Conservation (phyloP, 768 basidiomycete species). For the Termitomyces sp. region DNA sequence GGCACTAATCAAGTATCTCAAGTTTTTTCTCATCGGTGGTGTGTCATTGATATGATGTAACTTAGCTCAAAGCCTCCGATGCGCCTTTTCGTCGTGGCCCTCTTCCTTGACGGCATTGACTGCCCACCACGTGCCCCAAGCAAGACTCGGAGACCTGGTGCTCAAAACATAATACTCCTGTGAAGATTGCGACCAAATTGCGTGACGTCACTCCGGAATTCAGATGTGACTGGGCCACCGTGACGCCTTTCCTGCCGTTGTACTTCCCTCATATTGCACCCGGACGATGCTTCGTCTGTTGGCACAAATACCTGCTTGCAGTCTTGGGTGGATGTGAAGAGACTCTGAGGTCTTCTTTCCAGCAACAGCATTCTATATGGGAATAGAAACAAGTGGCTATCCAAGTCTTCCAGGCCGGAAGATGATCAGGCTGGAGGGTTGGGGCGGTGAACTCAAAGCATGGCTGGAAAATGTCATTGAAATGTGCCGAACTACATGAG, state of each 20-base stretch:
- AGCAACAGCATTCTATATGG: constrained; percentile 44
- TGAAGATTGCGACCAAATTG: no score
- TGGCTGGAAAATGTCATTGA: constrained; percentile 35
- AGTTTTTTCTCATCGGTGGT: not conserved
- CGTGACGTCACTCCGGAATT: no score
- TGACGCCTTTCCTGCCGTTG: constrained; percentile 48
- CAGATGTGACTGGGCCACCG: no score
- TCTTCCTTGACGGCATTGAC: no score
- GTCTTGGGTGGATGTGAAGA: constrained; percentile 48
- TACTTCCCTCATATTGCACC: constrained; percentile 56
- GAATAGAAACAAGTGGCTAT: constrained; percentile 17
- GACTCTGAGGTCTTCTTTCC: constrained; percentile 33
- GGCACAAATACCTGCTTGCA: constrained; percentile 31
- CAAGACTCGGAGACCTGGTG: no score
- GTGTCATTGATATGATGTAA: not conserved
- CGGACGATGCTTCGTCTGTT: constrained; percentile 49
- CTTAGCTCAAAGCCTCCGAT: no score
- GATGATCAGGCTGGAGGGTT: constrained; percentile 50
- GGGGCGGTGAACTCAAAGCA: constrained; percentile 32
- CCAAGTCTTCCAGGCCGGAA: constrained; percentile 21
- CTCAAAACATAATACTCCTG: no score
- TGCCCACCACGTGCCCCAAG: no score
- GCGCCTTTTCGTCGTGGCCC: no score
- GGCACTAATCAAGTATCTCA: not conserved
- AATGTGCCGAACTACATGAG: constrained; percentile 17